Conservation (phyloP, 1,139 yeast genomes). For the Yamadazyma membranifaciens region DNA sequence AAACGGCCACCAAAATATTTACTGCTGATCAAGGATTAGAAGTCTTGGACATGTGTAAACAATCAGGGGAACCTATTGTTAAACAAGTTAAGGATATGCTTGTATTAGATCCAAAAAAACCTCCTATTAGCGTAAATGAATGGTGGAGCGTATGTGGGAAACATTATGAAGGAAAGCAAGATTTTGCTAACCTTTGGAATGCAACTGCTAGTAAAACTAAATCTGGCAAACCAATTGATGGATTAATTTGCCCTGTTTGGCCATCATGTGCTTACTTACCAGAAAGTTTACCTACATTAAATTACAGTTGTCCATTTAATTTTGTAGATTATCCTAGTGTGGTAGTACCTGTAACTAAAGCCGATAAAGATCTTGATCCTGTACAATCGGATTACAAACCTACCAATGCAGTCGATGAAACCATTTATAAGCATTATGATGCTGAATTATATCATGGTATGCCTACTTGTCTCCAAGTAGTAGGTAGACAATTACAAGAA, state of each 20-base stretch:
- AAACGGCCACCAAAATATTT: conserved; percentile 11
- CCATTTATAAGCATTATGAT: conserved; percentile 22
- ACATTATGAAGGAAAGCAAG: conserved; percentile 44
- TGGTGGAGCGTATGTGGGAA: conserved; percentile 46
- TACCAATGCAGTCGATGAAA: conserved; percentile 32
- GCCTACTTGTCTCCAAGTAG: conserved; percentile 28
- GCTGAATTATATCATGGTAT: conserved; percentile 24
- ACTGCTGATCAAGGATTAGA: conserved; percentile 18
- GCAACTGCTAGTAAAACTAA: conserved; percentile 56
- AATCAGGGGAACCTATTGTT: conserved; percentile 17
- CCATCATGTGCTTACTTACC: not conserved
- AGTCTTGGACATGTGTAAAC: conserved; percentile 13
- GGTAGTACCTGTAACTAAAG: conserved; percentile 49
- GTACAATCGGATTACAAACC: conserved; percentile 25
- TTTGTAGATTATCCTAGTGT: conserved; percentile 55
- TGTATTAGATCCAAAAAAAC: not conserved
- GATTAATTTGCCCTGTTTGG: conserved; percentile 55
- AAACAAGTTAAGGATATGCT: not conserved
- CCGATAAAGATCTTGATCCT: conserved; percentile 19
- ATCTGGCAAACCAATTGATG: conserved; percentile 40
- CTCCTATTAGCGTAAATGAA: conserved; percentile 24
- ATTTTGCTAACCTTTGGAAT: conserved; percentile 58
- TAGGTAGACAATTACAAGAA: conserved; percentile 27
- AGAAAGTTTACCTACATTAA: conserved; percentile 63
- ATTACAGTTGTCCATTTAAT: conserved; percentile 54